A percentile compares a stretch with the other conserved stretches of the same genome.
Evolutionary conservation across 768 basidiomycete species (phyloP).

Genomic region (Arthromyces matolae): DNA sequence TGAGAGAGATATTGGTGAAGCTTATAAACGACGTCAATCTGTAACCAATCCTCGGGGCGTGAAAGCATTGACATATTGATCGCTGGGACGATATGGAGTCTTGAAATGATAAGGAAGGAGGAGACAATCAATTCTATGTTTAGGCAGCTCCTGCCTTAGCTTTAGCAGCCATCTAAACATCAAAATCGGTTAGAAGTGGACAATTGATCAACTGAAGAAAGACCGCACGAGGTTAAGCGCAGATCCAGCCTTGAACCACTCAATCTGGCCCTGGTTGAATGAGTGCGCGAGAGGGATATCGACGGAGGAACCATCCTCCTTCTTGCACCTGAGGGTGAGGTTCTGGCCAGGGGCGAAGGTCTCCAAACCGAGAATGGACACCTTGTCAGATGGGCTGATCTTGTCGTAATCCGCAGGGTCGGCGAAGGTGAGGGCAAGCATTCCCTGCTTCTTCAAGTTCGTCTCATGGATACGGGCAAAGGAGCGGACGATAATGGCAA

Average conservation of each 20-base stretch:
- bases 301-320: slow-evolving; percentile 58
- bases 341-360: slow-evolving; percentile 90
- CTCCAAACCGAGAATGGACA: slow-evolving; percentile 87
- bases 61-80: too few relatives aligned
- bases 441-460: slow-evolving; percentile 99
- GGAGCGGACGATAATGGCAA: slow-evolving; percentile 93
- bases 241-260: slow-evolving; percentile 98
- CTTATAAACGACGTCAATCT: too few relatives aligned
- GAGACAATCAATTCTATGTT: background rate
- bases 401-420: slow-evolving; percentile 95
- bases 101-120: too few relatives aligned
- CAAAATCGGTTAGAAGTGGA: background rate
- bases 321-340: slow-evolving; percentile 78
- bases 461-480: slow-evolving; percentile 99
- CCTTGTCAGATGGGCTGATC: slow-evolving; percentile 79
- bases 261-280: slow-evolving; percentile 96
- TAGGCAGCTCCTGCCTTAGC: slow-evolving; percentile 13
- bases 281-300: slow-evolving; percentile 82
- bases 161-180: slow-evolving; percentile 15
- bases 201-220: background rate
- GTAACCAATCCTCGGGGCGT: too few relatives aligned
- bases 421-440: slow-evolving; percentile 93
- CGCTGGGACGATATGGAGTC: too few relatives aligned
- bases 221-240: slow-evolving; percentile 74
- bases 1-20: too few relatives aligned